Base-by-base conservation (phyloP, 2,329 filamentous ascomycete species). In the Hawksworthiomyces lignivorus region DNA sequence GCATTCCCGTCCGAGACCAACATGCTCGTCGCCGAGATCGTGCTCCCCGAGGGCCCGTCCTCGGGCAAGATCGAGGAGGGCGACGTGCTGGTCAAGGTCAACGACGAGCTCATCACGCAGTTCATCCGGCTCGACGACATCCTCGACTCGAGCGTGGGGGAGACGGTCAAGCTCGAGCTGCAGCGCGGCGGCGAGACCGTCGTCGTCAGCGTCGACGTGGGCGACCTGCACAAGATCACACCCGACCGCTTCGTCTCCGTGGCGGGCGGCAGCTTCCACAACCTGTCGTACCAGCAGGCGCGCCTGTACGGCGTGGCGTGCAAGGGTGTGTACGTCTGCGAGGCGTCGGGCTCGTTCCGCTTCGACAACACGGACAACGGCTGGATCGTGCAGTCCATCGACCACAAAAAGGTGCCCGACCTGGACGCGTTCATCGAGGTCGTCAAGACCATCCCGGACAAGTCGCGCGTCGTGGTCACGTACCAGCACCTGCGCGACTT, bases 241-340 rank as follows among this genome's bases (percentile, higher is more conserved):
- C 92, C 94, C 12, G 89, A 96, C 63, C 84, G 89, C 47, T 98
- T 97, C 58, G 85, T 97, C 41, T 87, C 88, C 5, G 90, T 97
- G 32, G 87, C 89, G 31, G 94, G 92, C 17, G 92, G 82, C 19
- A 90, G 88, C 45, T 97, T 98, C 69, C 94, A 98, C 65, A 80
- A 94, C 58, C 70, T 98, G 15, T 98, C 94, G 1, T 98, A 98
- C 61, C 92, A 98, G 59, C 89, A 97, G 63, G 88, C 92, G n/a
- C 82, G 92, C 9, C 75, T 96, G 5, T 97, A 96, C 60, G 90
- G 89, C 26, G 89, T 98, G 44, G 82, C 89, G 9, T 84, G 88
- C 54, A 83, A 88, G 60, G 92, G 92, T 26, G 88, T 98, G 15
- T 98, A 87, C 58, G 84, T 97, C 45, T 97, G 89, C 57, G 92